Conservation (phyloP, 805 yeast species). For the Suhomyces kilbournensis region DNA sequence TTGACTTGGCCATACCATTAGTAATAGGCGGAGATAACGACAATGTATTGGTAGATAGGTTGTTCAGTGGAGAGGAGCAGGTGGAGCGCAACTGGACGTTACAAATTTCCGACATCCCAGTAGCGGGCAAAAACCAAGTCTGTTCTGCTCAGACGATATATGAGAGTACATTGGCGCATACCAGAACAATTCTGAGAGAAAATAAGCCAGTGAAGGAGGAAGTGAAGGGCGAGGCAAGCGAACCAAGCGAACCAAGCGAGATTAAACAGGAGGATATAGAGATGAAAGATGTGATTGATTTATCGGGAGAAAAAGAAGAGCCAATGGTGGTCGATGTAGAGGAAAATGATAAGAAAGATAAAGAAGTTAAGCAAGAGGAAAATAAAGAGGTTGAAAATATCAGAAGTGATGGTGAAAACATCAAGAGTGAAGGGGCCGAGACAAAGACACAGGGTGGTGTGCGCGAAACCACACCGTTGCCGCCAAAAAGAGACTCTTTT, state of each 20-base stretch:
- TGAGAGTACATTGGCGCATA: slow-evolving; percentile 53
- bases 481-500: slow-evolving; percentile 31
- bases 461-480: not conserved
- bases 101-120: slow-evolving; percentile 69
- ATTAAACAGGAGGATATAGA: not conserved
- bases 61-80: slow-evolving; percentile 25
- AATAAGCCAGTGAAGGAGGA: not conserved
- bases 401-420: too few relatives aligned
- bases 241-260: not conserved
- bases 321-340: not conserved
- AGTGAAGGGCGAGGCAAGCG: not conserved
- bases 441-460: not conserved
- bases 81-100: slow-evolving; percentile 51
- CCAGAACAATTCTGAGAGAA: slow-evolving; percentile 37
- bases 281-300: not conserved
- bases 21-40: slow-evolving; percentile 14
- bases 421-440: not conserved
- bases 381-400: not conserved
- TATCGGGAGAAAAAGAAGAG: not conserved
- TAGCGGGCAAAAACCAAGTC: slow-evolving; percentile 65
- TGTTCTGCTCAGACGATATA: slow-evolving; percentile 62
- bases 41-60: slow-evolving; percentile 25
- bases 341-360: not conserved
- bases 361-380: not conserved
- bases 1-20: slow-evolving; percentile 28